Evolutionary conservation across 129 eudicot genomes (phyloP), one percentile per base, ranked within the genome.

Genomic region (Lactuca saligna): DNA sequence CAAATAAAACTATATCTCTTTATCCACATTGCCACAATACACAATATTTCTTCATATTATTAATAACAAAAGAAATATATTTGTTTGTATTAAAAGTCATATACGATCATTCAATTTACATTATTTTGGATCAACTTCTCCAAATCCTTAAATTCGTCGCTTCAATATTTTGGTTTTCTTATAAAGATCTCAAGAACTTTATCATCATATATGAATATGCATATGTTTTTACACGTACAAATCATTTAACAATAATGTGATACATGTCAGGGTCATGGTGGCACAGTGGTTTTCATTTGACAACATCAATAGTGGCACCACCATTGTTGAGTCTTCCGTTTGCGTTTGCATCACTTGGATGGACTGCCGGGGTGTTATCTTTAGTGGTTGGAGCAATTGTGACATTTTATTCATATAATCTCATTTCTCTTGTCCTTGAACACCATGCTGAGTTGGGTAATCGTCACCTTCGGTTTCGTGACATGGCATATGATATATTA

Each of bases 221-320:
- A 49, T 49, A 12, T 39, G 44, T 39, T 7, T 39, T 49, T 49
- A 49, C 54, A 44, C 14, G 7, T n/a, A 12, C 2, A 44, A 7
- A 5, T 3, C 10, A 1, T 53, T 8, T 15, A 53, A 53, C 29
- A n/a, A 4, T 14, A 37, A 48, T 13, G 55, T 34, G 31, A 56
- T 64, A 60, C 1, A 15, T 81, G 39, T 54, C 70, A 88, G 98
- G 98, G 55, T 92, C 98, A 62, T 92, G 96, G 97, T 65, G 91
- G 72, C 98, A 92, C 15, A 68, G 91, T 33, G 96, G 95, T 0
- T 92, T 86, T 66, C 98, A 92, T 72, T 81, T 92, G 81, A 84
- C 98, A 46, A 92, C 98, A 34, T 88, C 98, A 12, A 88, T 92
- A 8, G 96, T 88, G 6, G 96, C 98, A 4, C 98, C 98, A 2